Evolutionary conservation across 768 basidiomycete species (phyloP).

Genomic region (Tephrocybe sp.): DNA sequence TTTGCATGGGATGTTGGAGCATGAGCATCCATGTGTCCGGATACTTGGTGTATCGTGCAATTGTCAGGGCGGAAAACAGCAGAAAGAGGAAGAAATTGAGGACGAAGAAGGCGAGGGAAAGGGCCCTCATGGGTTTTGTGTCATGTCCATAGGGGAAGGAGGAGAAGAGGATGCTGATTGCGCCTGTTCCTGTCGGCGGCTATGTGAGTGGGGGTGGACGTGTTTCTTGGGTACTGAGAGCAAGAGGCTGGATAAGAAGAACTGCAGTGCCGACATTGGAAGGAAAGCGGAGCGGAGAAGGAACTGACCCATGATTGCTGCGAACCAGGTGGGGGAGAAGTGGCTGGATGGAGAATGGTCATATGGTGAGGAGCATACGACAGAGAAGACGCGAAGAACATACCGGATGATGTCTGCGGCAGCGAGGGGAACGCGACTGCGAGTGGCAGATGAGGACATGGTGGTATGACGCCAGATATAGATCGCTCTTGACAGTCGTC

Average conservation of each 20-base stretch:
- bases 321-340: constrained; percentile 44
- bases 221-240: neutral
- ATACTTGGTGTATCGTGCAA: constrained; percentile 40
- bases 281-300: neutral
- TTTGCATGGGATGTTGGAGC: constrained; percentile 48
- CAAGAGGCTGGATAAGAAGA: neutral
- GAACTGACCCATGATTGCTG: constrained; percentile 41
- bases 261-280: neutral
- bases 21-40: constrained; percentile 44
- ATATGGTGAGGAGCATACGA: neutral
- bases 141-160: constrained; percentile 54
- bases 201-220: constrained; percentile 3
- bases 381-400: neutral
- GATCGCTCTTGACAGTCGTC: neutral
- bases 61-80: constrained; percentile 37
- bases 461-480: no score
- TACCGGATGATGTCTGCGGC: constrained; percentile 32
- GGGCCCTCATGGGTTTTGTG: constrained; percentile 36
- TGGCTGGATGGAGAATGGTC: constrained; percentile 23
- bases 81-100: constrained; percentile 44
- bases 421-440: neutral
- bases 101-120: constrained; percentile 27
- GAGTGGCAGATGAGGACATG: neutral
- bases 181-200: constrained; percentile 39
- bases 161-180: constrained; percentile 54